Conservation (phyloP, 129 eudicot genomes). For the Lactuca sativa region DNA sequence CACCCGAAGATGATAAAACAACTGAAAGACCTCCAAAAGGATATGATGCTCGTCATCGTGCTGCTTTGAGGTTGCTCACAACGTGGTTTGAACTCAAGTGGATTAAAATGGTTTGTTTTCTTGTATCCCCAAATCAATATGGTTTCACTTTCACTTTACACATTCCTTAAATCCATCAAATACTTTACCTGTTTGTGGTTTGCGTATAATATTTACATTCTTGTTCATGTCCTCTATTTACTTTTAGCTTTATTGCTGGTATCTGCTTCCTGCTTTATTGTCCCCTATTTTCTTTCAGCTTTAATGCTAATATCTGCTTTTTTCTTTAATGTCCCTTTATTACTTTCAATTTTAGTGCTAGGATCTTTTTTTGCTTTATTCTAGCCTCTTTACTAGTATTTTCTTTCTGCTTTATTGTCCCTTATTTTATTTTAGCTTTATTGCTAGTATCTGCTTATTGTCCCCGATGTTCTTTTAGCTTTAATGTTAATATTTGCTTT, state of each 20-base stretch:
- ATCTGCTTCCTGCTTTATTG: neutral
- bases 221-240: neutral
- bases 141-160: neutral
- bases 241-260: neutral
- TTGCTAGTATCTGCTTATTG: too few relatives aligned
- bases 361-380: too few relatives aligned
- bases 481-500: neutral
- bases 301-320: neutral
- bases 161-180: neutral
- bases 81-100: constrained; percentile 90
- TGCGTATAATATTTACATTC: neutral
- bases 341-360: neutral
- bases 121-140: neutral
- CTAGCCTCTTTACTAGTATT: neutral
- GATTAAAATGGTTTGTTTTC: constrained; percentile 66
- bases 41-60: constrained; percentile 94
- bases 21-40: constrained; percentile 52
- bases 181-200: neutral
- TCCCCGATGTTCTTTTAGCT: neutral
- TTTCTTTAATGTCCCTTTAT: neutral
- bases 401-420: too few relatives aligned
- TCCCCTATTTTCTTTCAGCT: neutral
- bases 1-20: constrained; percentile 53
- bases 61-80: constrained; percentile 87
- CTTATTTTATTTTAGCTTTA: too few relatives aligned